Base-by-base conservation (phyloP, 352 stramenopile genomes). In the Globisporangium lucens region DNA sequence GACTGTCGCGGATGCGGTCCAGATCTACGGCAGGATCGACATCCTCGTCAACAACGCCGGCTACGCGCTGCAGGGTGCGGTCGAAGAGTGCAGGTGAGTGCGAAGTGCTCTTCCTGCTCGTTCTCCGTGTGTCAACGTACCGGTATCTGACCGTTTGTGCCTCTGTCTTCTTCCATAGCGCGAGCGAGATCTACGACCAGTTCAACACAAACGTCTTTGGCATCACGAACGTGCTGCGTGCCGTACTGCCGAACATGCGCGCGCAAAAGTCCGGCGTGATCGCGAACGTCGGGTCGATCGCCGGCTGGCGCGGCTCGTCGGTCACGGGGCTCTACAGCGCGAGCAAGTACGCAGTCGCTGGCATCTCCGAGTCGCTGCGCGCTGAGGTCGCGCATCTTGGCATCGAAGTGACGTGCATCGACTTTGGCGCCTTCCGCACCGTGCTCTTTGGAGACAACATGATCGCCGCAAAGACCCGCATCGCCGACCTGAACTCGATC, bases 31-130 rank as follows among this genome's bases (percentile, higher is more conserved):
- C 27, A 67, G 69, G 33, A 82, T 87, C 65, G 76, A 87, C 63
- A 75, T 85, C 56, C 64, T 87, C 22, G 76, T 87, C 17, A 85
- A 85, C 68, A 83, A 87, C 55, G 77, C 77, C 9, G 75, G 71
- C 7, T 83, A 83, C 52, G 56, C 77, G 53, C 74, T 82, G 10
- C 70, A 76, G 20, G 79, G 77, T 9, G 75, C 77, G 0, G 74
- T 87, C 33, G 79, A 87, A 62, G 79, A 83, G 63, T 80, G 73
- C 58, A 72, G 71, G 61, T 67, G 24, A 4, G 51, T 52, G 24
- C 43, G 30, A 29, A n/a, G 29, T 43, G 29, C 1, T 12, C 15
- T 12, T 13, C 20, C 2, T 15, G 6, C 13, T 15, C 20, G 4
- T 38, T 27, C 5, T 43, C 46, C 29, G 3, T 60, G 15, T 53